phyloP scores from a whole-genome alignment of 495 filamentous ascomycete species.

The Achaetomiella virescens region DNA sequence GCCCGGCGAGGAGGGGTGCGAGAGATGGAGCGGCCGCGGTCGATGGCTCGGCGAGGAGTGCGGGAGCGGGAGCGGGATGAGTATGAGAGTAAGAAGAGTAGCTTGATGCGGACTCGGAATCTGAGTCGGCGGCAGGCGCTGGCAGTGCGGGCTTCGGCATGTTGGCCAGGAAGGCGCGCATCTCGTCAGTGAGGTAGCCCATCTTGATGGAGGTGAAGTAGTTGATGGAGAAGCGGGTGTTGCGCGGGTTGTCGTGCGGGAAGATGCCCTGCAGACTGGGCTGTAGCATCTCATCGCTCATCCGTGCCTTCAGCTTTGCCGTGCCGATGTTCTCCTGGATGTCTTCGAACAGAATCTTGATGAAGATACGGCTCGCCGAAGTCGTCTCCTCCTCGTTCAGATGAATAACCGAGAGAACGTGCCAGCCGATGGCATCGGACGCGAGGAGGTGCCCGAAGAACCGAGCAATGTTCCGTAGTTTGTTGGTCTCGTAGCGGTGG shows the following conservation, averaged over 20 bases:
- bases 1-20: conserved; percentile 31
- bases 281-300: conserved; percentile 71
- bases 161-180: conserved; percentile 85
- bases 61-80: conserved; percentile 43
- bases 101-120: conserved; percentile 58
- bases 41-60: conserved; percentile 24
- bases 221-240: conserved; percentile 96
- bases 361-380: conserved; percentile 89
- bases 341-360: conserved; percentile 96
- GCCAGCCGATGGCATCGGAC: conserved; percentile 86
- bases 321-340: conserved; percentile 81
- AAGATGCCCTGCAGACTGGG: conserved; percentile 82
- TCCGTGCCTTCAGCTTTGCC: conserved; percentile 63
- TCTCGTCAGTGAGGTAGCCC: conserved; percentile 88
- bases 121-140: conserved; percentile 53
- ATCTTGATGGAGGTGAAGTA: conserved; percentile 98
- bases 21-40: conserved; percentile 29
- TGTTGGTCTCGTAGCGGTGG: conserved; percentile 92
- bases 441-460: conserved; percentile 91
- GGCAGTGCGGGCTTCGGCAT: conserved; percentile 70
- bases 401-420: conserved; percentile 74
- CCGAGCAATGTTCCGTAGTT: conserved; percentile 84
- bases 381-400: conserved; percentile 97
- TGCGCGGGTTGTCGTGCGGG: conserved; percentile 77
- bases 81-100: conserved; percentile 61